Conservation (phyloP, 148 eudicot genomes). For the Hydrangea macrophylla region DNA sequence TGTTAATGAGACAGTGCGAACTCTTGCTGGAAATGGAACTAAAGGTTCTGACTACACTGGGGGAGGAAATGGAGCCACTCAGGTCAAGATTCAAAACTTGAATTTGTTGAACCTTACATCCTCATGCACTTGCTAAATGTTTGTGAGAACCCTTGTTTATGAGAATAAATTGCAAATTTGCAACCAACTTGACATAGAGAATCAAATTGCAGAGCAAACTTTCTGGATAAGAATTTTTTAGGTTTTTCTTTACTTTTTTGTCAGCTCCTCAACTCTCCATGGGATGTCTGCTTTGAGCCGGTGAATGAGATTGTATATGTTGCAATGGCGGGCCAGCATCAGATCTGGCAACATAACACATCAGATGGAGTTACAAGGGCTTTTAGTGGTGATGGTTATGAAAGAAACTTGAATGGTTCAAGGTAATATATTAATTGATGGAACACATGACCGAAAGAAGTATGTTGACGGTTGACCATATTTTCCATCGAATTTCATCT, state of each 20-base stretch:
- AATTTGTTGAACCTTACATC: background rate
- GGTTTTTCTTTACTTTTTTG: constrained; percentile 13
- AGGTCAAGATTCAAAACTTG: constrained; percentile 54
- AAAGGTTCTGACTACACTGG: constrained; percentile 95
- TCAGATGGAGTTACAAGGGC: constrained; percentile 56
- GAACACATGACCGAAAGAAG: background rate
- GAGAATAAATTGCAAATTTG: too few species aligned
- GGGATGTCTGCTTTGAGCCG: constrained; percentile 93
- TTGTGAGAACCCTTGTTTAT: background rate
- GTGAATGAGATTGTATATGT: constrained; percentile 66
- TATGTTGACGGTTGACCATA: constrained; percentile 2
- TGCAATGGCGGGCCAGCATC: constrained; percentile 99
- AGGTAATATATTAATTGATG: constrained; percentile 39
- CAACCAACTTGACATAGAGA: background rate
- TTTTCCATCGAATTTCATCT: constrained; percentile 10
- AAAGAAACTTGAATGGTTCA: constrained; percentile 87
- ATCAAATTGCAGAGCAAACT: constrained; percentile 1
- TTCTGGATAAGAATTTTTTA: background rate
- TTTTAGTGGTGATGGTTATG: constrained; percentile 96
- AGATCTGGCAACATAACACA: constrained; percentile 80
- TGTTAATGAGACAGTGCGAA: constrained; percentile 76
- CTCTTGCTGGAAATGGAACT: constrained; percentile 94
- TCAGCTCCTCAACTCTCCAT: constrained; percentile 97
- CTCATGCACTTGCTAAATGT: background rate
- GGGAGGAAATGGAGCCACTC: constrained; percentile 71